Percentiles rank a stretch among this genome's conserved stretches.
Evolutionary conservation across 352 stramenopile species (phyloP).

Genomic region (Pythium rishiriense): DNA sequence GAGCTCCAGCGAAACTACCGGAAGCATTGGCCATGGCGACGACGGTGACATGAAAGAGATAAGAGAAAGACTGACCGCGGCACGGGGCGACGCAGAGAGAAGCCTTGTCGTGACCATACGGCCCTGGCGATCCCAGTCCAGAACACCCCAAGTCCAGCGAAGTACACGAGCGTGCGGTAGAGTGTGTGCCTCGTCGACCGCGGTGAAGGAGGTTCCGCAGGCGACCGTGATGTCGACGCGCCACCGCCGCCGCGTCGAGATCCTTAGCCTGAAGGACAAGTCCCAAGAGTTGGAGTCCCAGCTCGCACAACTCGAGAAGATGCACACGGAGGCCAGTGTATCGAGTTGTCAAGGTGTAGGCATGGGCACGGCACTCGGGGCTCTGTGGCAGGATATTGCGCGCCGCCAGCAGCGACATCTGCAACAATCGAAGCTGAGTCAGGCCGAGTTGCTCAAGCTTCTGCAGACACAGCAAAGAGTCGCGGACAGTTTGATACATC

Average conservation of each 20-base stretch:
- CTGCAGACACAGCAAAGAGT: slow-evolving; percentile 36
- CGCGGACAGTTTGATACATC: slow-evolving; percentile 28
- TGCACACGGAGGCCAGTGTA: no score
- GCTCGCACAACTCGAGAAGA: slow-evolving; percentile 1
- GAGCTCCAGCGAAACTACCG: slow-evolving; percentile 14
- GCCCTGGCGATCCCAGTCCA: no score
- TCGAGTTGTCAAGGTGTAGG: no score
- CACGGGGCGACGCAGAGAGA: background rate
- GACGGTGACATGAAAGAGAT: slow-evolving; percentile 11
- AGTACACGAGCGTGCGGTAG: no score
- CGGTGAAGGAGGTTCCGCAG: slow-evolving; percentile 7
- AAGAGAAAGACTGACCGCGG: slow-evolving; percentile 13
- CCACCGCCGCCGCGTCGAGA: slow-evolving; percentile 25
- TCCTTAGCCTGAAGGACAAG: slow-evolving; percentile 20
- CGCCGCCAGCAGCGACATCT: slow-evolving; percentile 16
- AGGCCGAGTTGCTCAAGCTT: slow-evolving; percentile 22
- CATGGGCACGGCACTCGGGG: slow-evolving; percentile 9
- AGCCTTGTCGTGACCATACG: no score
- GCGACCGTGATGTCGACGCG: slow-evolving; percentile 16
- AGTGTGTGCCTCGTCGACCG: background rate
- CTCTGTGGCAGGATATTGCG: slow-evolving; percentile 24
- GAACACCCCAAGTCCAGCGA: background rate
- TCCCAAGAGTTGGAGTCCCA: slow-evolving; percentile 21
- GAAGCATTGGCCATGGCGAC: background rate
- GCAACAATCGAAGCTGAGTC: slow-evolving; percentile 30